Conservation (phyloP, 139 green algal species). For the Chlorella vulgaris region DNA sequence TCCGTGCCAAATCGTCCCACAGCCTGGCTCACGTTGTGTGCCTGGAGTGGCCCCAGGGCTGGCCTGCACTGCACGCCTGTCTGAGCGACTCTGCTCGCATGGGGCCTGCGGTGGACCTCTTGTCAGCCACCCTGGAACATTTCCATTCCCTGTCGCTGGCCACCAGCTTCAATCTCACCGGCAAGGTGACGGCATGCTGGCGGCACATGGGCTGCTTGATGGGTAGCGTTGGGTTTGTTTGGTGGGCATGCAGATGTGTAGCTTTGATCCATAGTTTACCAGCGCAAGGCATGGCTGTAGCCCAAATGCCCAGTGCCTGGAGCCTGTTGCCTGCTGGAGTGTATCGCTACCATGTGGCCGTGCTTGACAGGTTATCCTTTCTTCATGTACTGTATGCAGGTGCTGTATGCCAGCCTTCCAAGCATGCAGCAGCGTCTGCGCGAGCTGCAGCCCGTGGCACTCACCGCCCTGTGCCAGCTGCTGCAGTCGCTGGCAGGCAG, state of each 20-base stretch:
- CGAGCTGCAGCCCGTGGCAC: slow-evolving; percentile 12
- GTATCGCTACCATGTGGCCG: too few species aligned
- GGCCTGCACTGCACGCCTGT: slow-evolving; percentile 6
- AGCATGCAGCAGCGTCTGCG: not conserved
- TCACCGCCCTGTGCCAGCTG: slow-evolving; percentile 17
- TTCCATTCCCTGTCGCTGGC: slow-evolving; percentile 20
- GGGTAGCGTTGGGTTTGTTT: too few species aligned
- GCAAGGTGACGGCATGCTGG: not conserved
- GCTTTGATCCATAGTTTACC: too few species aligned
- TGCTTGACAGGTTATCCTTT: too few species aligned
- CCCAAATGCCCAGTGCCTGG: not conserved
- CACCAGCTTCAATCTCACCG: slow-evolving; percentile 1
- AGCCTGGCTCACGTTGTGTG: slow-evolving; percentile 14
- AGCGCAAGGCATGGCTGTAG: not conserved
- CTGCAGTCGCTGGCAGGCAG: not conserved
- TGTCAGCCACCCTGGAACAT: slow-evolving; percentile 22
- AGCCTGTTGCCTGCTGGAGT: not conserved
- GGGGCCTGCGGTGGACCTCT: not conserved
- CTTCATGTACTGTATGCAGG: not conserved
- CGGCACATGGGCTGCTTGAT: too few species aligned
- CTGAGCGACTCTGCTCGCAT: not conserved
- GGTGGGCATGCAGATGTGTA: too few species aligned
- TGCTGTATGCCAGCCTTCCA: slow-evolving; percentile 14
- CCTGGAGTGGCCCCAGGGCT: slow-evolving; percentile 3
- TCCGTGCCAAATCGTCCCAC: slow-evolving; percentile 5